phyloP scores from a whole-genome alignment of 108 stramenopile genomes.

The Cyclotella atomus region DNA sequence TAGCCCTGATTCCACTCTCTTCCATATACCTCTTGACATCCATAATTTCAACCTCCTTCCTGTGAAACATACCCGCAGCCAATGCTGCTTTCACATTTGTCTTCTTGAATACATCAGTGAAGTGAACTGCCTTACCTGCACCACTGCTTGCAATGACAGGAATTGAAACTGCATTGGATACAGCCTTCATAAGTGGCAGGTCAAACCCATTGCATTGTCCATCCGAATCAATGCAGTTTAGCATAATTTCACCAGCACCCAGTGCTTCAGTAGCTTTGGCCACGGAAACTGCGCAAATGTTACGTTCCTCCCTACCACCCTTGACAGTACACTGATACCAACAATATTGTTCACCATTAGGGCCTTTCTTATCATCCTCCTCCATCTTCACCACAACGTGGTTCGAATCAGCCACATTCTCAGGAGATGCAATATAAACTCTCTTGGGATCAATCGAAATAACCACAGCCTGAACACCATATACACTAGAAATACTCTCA shows the following conservation, averaged over 20 bases:
- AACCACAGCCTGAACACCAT: constrained; percentile 99
- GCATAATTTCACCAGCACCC: constrained; percentile 98
- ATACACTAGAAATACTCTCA: constrained; percentile 89
- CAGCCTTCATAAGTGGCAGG: constrained; percentile 87
- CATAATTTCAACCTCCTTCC: constrained; percentile 92
- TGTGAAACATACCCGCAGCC: constrained; percentile 99
- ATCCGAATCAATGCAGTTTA: constrained; percentile 99
- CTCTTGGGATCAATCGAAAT: constrained; percentile 97
- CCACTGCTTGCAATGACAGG: constrained; percentile 99
- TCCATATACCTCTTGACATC: constrained; percentile 88
- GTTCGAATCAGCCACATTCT: constrained; percentile 44
- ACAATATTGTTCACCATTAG: constrained; percentile 85
- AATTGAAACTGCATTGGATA: constrained; percentile 90
- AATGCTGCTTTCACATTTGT: constrained; percentile 94
- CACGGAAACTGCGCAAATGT: constrained; percentile 94
- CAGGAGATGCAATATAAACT: constrained; percentile 78
- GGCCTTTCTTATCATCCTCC: constrained; percentile 68
- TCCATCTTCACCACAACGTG: constrained; percentile 72
- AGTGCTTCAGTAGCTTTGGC: constrained; percentile 84
- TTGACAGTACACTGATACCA: constrained; percentile 99
- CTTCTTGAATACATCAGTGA: constrained; percentile 87
- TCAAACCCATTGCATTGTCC: constrained; percentile 98
- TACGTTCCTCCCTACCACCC: constrained; percentile 92
- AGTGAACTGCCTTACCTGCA: constrained; percentile 92
- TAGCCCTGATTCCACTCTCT: constrained; percentile 70